Evolutionary conservation across 805 yeast genomes (phyloP).

Genomic region (Huiozyma naganishii): DNA sequence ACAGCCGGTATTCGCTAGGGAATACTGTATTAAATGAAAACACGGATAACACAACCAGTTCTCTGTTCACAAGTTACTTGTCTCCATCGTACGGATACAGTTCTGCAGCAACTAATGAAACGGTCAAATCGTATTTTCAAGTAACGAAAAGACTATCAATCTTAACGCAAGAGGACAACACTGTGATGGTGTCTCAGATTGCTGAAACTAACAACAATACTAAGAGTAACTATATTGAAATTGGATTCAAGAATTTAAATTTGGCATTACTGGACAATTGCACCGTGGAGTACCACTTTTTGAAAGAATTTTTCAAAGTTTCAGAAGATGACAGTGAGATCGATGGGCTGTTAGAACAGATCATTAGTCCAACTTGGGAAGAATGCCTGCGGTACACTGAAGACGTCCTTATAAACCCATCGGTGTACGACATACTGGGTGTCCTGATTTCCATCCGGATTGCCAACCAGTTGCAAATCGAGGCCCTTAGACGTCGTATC

Average conservation of each 20-base stretch:
- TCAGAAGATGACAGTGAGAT: slow-evolving; percentile 33
- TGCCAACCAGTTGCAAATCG: slow-evolving; percentile 52
- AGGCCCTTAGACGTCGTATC: slow-evolving; percentile 55
- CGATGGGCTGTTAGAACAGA: slow-evolving; percentile 36
- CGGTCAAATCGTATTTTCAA: slow-evolving; percentile 43
- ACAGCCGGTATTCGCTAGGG: slow-evolving; percentile 47
- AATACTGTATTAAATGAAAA: slow-evolving; percentile 22
- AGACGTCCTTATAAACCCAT: slow-evolving; percentile 21
- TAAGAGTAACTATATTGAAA: slow-evolving; percentile 57
- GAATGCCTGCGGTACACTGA: slow-evolving; percentile 41
- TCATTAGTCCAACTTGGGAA: slow-evolving; percentile 43
- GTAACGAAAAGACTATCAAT: slow-evolving; percentile 53
- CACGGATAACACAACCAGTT: slow-evolving; percentile 11
- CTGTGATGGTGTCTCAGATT: slow-evolving; percentile 71
- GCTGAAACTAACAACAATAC: slow-evolving; percentile 66
- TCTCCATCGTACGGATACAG: slow-evolving; percentile 11
- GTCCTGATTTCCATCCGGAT: slow-evolving; percentile 64
- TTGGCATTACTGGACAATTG: slow-evolving; percentile 67
- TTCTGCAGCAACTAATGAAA: slow-evolving; percentile 13
- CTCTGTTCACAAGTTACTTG: slow-evolving; percentile 21
- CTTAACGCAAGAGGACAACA: slow-evolving; percentile 41
- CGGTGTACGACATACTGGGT: slow-evolving; percentile 66
- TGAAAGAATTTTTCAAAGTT: slow-evolving; percentile 57
- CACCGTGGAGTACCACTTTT: slow-evolving; percentile 63
- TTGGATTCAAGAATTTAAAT: slow-evolving; percentile 61